phyloP scores from a whole-genome alignment of 2,329 filamentous ascomycete species.

The Pseudophaeomoniella oleicola region DNA sequence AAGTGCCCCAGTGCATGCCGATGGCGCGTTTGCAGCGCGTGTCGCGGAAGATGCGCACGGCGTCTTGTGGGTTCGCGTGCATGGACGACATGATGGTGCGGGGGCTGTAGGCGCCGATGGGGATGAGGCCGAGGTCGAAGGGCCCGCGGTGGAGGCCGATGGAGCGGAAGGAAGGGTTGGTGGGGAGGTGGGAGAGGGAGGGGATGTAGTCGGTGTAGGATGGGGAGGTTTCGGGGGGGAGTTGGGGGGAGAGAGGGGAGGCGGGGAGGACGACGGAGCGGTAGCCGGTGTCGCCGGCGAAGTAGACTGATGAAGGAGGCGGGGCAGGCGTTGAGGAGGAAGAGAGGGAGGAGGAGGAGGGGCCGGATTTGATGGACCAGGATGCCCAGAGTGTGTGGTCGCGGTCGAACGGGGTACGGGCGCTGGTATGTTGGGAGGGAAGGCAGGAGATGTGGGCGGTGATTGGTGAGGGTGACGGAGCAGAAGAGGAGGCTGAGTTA shows the following conservation, averaged over 20 bases:
- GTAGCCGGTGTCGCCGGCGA: conserved; percentile 64
- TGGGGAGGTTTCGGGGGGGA: conserved; percentile 40
- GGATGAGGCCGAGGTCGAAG: conserved; percentile 83
- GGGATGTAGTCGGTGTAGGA: conserved; percentile 49
- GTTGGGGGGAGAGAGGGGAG: conserved; percentile 6
- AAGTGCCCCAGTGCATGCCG: conserved; percentile 85
- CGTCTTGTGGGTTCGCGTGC: conserved; percentile 77
- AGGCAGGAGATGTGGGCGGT: conserved; percentile 61
- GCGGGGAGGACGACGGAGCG: conserved; percentile 44
- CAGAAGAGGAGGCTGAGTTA: conserved; percentile 9
- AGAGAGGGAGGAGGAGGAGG: conserved; percentile 36
- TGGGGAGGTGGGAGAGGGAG: conserved; percentile 27
- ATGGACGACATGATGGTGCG: conserved; percentile 57
- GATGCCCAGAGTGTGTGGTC: conserved; percentile 73
- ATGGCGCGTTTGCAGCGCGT: conserved; percentile 64
- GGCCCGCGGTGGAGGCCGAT: conserved; percentile 69
- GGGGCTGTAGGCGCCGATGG: conserved; percentile 72
- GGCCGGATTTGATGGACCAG: conserved; percentile 63
- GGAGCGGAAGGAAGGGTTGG: conserved; percentile 71
- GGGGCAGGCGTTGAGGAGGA: too few species aligned
- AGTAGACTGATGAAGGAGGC: conserved; percentile 11
- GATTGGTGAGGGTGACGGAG: conserved; percentile 36
- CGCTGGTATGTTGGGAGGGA: conserved; percentile 71
- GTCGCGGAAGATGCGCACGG: conserved; percentile 78
- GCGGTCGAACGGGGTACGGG: conserved; percentile 53